Base-by-base conservation (phyloP, 371 early-diverging fungal genomes). In the Fennellomyces sp. region DNA sequence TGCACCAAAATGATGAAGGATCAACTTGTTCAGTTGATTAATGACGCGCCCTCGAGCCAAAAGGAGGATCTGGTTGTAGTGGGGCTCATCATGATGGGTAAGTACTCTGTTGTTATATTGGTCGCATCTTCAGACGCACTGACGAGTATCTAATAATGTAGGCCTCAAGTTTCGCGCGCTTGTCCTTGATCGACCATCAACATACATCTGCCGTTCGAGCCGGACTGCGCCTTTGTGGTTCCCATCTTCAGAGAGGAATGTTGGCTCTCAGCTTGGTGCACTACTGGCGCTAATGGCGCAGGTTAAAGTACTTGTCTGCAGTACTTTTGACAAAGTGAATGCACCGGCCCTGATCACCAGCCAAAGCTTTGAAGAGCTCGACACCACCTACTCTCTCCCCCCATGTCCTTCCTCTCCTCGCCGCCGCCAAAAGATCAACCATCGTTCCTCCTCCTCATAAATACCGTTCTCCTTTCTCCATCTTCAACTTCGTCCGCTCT, bases 1-100 rank as follows among this genome's bases (percentile, higher is more conserved):
- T 42, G 52, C 3, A 63, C 64, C 29, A 70, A 66, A 35, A 66
- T 63, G 58, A 66, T 63, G 60, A 63, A 66, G n/a, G 61, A 70
- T 50, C 63, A 63, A 21, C 49, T 63, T 12, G 33, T 42, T 42
- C 30, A 23, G 41, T 39, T 63, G 35, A 19, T 35, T 25, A 35
- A 29, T 19, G 47, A 52, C n/a, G 27, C 26, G 17, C 21, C 2
- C 0, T 28, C 35, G 21, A 26, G 23, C 25, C 2, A 55, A 39
- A 19, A 19, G 21, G 5, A 56, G 2, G 39, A 56, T 62, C 38
- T 62, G 0, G 31, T 21, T 21, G 36, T 56, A 29, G 50, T 39
- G 12, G 56, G 62, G 13, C 36, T 62, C 17, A 49, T 62, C 15
- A 54, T 55, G 3, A 55, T 55, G 47, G 56, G 62, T 62, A 55